Conservation (phyloP, 768 basidiomycete genomes). For the Asterophora lycoperdoides region DNA sequence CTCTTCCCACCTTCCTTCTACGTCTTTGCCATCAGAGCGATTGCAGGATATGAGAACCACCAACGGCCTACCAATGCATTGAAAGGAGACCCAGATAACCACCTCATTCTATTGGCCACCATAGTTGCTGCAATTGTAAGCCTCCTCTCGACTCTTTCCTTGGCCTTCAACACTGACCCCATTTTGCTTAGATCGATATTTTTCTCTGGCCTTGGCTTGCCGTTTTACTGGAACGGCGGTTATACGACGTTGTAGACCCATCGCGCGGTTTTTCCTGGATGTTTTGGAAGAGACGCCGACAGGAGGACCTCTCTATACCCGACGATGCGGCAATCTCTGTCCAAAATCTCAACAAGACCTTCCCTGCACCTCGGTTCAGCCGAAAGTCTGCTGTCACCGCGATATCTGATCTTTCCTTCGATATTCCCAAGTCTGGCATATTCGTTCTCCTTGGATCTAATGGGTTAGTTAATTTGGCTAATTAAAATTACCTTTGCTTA, state of each 20-base stretch:
- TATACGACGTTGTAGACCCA: slow-evolving; percentile 57
- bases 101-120: slow-evolving; percentile 50
- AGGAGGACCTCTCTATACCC: slow-evolving; percentile 20
- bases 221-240: slow-evolving; percentile 47
- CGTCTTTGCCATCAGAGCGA: slow-evolving; percentile 62
- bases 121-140: slow-evolving; percentile 64
- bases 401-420: slow-evolving; percentile 59
- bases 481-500: not conserved
- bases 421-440: slow-evolving; percentile 71
- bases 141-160: not conserved
- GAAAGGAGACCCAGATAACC: slow-evolving; percentile 56
- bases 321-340: slow-evolving; percentile 57
- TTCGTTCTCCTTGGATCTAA: slow-evolving; percentile 75
- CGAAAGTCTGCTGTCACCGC: slow-evolving; percentile 53
- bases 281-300: slow-evolving; percentile 29
- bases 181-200: slow-evolving; percentile 49
- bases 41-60: slow-evolving; percentile 65
- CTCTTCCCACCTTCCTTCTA: slow-evolving; percentile 77
- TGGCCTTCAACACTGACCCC: not conserved
- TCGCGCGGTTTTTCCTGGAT: slow-evolving; percentile 26
- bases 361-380: slow-evolving; percentile 44
- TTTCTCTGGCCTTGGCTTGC: slow-evolving; percentile 75
- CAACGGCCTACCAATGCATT: slow-evolving; percentile 49
- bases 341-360: slow-evolving; percentile 55
- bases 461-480: slow-evolving; percentile 36